Evolutionary conservation across 352 stramenopile species (phyloP), one percentile per base, ranked within the genome.

Genomic region (Peronosclerospora sorghi): DNA sequence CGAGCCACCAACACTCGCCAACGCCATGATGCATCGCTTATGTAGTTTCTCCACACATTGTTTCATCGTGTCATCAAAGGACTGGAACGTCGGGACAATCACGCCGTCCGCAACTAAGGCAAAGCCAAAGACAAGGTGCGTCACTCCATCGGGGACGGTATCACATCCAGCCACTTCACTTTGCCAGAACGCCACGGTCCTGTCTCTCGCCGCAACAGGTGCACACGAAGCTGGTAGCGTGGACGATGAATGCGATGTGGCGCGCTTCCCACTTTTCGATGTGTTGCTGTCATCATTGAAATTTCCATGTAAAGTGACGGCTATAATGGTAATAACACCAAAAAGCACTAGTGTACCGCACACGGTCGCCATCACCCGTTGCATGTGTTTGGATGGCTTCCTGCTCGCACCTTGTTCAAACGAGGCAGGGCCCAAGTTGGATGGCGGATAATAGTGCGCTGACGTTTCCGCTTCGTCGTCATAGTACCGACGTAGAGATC

Each of bases 121-220:
- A 29, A 89, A 89, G 41, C 68, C 68, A 35, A 79, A 86, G 21
- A 81, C 57, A 7, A 89, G 59, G 54, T 89, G 77, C 2, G 77
- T 87, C 27, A 89, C 77, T 9, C 77, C 72, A 9, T 65, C 35
- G 0, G 77, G 73, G n/a, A 88, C 66, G 14, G 63, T 68, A 19
- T 89, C 72, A 52, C 77, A 89, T 3, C 73, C 77, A 12, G 57
- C 54, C 43, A 86, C 67, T 57, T 89, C 74, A 39, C 60, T 82
- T 54, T 89, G 77, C 77, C 77, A 89, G 58, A 89, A 89, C 15
- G 65, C 72, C 8, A 89, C 68, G 0, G 70, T 76, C 8, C 77
- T 74, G n/a, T 81, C 48, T 17, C 75, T 51, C 6, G 73, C 52
- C 4, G 50, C 41, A 1, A 80, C 61, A 34, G 40, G 37, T 7